phyloP scores from a whole-genome alignment of 202 grass and related monocot species.

The Zoysia matrella region DNA sequence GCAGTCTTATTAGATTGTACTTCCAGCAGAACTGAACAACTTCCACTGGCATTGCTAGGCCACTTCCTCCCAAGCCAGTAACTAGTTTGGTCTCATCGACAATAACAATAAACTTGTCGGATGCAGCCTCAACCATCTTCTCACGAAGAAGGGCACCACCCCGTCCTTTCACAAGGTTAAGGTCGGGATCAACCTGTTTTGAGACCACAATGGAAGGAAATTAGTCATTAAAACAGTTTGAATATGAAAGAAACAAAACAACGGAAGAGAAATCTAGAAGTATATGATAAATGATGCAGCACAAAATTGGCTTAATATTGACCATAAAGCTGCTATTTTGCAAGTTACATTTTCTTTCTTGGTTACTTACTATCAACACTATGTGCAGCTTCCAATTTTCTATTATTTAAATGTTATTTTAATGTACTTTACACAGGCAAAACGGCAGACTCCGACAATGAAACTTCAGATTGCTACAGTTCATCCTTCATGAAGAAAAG shows the following conservation, averaged over 20 bases:
- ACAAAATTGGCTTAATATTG: neutral
- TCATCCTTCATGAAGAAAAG: neutral
- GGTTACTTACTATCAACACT: neutral
- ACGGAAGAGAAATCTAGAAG: neutral
- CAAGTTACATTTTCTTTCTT: neutral
- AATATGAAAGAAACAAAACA: conserved; percentile 2
- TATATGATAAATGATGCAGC: neutral
- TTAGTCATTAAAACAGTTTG: conserved; percentile 12
- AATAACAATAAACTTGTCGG: conserved; percentile 82
- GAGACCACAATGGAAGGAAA: no score
- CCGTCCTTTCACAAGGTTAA: conserved; percentile 96
- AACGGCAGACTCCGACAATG: neutral
- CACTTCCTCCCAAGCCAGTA: conserved; percentile 84
- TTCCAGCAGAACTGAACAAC: conserved; percentile 99
- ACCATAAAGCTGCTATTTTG: neutral
- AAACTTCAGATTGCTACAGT: neutral
- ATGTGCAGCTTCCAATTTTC: neutral
- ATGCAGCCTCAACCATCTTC: conserved; percentile 97
- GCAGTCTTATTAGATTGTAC: conserved; percentile 78
- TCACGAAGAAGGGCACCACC: conserved; percentile 94
- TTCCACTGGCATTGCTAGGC: conserved; percentile 93
- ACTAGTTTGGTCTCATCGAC: conserved; percentile 92
- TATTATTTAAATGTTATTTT: neutral
- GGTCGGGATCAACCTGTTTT: conserved; percentile 67
- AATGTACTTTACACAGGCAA: neutral